Evolutionary conservation across 2,329 filamentous ascomycete species (phyloP).

Genomic region (Ceratocystis albifundus): DNA sequence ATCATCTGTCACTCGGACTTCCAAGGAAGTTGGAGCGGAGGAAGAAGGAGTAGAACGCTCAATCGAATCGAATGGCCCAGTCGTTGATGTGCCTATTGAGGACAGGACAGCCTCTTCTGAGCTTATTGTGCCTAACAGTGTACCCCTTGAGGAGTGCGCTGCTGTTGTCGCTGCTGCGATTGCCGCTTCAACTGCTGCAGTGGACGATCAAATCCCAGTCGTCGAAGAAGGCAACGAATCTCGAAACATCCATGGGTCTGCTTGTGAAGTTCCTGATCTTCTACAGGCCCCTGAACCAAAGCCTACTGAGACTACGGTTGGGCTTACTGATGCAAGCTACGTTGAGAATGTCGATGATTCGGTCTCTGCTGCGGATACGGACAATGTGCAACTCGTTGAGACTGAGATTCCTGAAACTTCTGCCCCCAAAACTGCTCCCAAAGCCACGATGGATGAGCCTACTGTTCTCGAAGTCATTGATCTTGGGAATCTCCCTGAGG

Average conservation of each 20-base stretch:
- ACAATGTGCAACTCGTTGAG: conserved; percentile 1
- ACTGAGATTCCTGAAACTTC: background rate
- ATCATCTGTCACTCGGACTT: background rate
- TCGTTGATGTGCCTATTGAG: conserved; percentile 8
- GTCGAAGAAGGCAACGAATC: background rate
- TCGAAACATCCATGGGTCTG: conserved; percentile 18
- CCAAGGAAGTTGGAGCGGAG: background rate
- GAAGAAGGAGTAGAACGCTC: background rate
- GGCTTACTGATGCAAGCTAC: conserved; percentile 2
- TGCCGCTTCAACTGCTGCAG: background rate
- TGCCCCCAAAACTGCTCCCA: background rate
- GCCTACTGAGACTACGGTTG: background rate
- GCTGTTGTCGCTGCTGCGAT: background rate
- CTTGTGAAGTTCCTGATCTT: background rate
- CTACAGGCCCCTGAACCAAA: too few species aligned
- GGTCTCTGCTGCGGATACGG: background rate
- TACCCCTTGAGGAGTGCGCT: background rate
- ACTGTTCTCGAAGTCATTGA: background rate
- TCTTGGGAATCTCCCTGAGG: background rate
- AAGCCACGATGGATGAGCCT: background rate
- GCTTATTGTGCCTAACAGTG: background rate
- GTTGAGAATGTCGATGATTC: conserved; percentile 18
- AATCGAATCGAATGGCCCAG: background rate
- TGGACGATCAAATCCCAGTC: background rate
- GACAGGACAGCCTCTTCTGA: background rate